These are phyloP conservation scores for Trichoderma sp. DNA, from an alignment of 2,329 filamentous ascomycete species.

Conservation along the genomic window DNA sequence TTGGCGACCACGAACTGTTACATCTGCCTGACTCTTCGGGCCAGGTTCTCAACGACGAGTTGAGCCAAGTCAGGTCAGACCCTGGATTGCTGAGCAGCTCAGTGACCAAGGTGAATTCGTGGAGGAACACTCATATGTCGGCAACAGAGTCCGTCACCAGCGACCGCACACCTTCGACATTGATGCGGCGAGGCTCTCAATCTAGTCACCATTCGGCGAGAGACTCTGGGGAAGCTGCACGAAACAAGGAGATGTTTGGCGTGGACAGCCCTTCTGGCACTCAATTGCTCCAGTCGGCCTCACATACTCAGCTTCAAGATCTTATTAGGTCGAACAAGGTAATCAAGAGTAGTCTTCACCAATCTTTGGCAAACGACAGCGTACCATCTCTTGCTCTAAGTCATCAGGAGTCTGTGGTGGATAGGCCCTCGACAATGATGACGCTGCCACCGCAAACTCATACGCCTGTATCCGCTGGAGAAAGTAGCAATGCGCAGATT, in stretches of 20 bases:
- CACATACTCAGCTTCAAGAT: conserved; percentile 57
- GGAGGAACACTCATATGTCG: conserved; percentile 54
- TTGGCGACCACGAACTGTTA: conserved; percentile 27
- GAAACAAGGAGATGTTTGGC: conserved; percentile 32
- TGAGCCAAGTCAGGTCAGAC: conserved; percentile 36
- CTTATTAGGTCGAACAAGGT: conserved; percentile 59
- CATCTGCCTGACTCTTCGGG: conserved; percentile 24
- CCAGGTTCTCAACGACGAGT: conserved; percentile 30
- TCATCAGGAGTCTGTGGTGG: conserved; percentile 46
- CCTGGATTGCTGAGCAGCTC: conserved; percentile 42
- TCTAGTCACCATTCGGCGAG: conserved; percentile 50
- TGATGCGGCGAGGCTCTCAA: conserved; percentile 45
- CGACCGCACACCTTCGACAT: conserved; percentile 36
- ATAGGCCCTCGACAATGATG: conserved; percentile 33
- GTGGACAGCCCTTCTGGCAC: conserved; percentile 61
- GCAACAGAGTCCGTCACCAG: conserved; percentile 43
- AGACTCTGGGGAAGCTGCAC: conserved; percentile 43
- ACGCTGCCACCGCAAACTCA: conserved; percentile 30
- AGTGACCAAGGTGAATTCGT: conserved; percentile 41
- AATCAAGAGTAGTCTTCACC: conserved; percentile 54
- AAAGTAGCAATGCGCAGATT: conserved; percentile 38
- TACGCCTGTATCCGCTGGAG: conserved; percentile 31
- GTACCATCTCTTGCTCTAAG: conserved; percentile 53
- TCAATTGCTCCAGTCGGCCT: conserved; percentile 45
- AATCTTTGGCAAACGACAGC: conserved; percentile 57